Conservation (phyloP, 2,329 filamentous ascomycete species). For the Neocucurbitaria cava region DNA sequence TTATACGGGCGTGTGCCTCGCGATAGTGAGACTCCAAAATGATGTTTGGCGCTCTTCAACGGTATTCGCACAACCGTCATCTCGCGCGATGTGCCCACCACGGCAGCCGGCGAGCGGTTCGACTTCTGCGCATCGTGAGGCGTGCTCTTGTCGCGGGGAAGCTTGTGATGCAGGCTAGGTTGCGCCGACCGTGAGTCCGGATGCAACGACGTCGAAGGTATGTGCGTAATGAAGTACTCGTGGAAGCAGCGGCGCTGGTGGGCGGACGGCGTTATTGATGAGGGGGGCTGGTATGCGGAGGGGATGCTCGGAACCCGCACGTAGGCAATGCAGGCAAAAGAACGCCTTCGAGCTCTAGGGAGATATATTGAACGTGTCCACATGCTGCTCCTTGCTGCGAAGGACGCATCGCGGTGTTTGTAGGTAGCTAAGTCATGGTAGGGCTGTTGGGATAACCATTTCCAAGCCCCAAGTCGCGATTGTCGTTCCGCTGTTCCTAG, state of each 20-base stretch:
- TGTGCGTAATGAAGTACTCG: constrained; percentile 96
- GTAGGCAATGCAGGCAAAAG: constrained; percentile 22
- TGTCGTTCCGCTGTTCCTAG: constrained; percentile 28
- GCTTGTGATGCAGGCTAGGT: constrained; percentile 76
- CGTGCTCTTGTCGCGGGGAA: constrained; percentile 82
- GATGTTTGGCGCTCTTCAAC: constrained; percentile 90
- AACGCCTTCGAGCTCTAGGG: constrained; percentile 33
- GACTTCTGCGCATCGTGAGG: constrained; percentile 67
- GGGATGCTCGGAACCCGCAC: constrained; percentile 12
- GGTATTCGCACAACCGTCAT: constrained; percentile 95
- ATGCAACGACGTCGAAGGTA: constrained; percentile 90
- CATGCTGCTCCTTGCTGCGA: constrained; percentile 45
- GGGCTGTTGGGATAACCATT: constrained; percentile 22
- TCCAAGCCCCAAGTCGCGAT: constrained; percentile 24
- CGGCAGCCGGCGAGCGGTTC: constrained; percentile 45
- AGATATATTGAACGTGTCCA: constrained; percentile 44
- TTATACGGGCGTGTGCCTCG: constrained; percentile 88
- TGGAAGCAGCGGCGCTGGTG: constrained; percentile 67
- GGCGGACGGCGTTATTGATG: constrained; percentile 18
- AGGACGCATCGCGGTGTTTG: constrained; percentile 42
- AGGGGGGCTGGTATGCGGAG: constrained; percentile 9
- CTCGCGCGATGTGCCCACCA: constrained; percentile 62
- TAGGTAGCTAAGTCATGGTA: constrained; percentile 40
- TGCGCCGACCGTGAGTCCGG: constrained; percentile 75
- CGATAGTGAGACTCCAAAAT: constrained; percentile 82